These are phyloP conservation scores for Tilletia walkeri DNA, from an alignment of 1,284 basidiomycete species.

Conservation along the genomic window DNA sequence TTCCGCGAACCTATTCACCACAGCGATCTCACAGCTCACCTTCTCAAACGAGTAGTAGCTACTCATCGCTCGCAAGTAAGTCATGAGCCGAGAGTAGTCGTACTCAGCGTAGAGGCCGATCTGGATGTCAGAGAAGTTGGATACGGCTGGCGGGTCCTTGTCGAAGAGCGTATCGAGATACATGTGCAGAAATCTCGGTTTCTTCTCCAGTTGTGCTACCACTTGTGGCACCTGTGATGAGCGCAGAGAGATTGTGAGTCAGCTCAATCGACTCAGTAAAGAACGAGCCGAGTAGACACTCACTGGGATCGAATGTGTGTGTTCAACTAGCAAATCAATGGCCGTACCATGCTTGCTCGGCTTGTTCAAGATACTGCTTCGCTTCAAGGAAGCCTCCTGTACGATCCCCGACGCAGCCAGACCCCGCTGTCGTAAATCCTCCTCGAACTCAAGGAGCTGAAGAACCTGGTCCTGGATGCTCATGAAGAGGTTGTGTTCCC, in stretches of 20 bases:
- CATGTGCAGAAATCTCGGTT: conserved; percentile 80
- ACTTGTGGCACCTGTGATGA: conserved; percentile 74
- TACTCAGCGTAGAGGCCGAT: conserved; percentile 90
- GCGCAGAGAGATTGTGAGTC: conserved; percentile 17
- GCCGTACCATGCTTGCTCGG: conserved; percentile 63
- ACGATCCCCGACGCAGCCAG: neutral
- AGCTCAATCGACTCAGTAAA: conserved; percentile 6
- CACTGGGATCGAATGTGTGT: conserved; percentile 92
- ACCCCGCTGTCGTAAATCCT: conserved; percentile 63
- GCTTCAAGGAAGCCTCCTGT: neutral
- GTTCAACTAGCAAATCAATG: conserved; percentile 84
- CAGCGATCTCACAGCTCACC: conserved; percentile 57
- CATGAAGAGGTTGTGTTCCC: conserved; percentile 89
- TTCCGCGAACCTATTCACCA: neutral
- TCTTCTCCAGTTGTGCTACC: conserved; percentile 75
- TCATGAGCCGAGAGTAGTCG: conserved; percentile 74
- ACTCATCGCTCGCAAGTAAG: conserved; percentile 80
- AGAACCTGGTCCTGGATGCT: conserved; percentile 91
- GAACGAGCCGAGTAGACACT: conserved; percentile 42
- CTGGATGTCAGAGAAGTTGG: conserved; percentile 58
- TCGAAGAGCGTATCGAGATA: conserved; percentile 89
- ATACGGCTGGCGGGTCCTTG: conserved; percentile 77
- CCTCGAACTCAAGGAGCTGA: conserved; percentile 88
- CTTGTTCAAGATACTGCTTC: conserved; percentile 14
- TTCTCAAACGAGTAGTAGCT: conserved; percentile 86